These are phyloP conservation scores for Quercus dentata DNA, from an alignment of 306 rosid species.

Conservation along the genomic window DNA sequence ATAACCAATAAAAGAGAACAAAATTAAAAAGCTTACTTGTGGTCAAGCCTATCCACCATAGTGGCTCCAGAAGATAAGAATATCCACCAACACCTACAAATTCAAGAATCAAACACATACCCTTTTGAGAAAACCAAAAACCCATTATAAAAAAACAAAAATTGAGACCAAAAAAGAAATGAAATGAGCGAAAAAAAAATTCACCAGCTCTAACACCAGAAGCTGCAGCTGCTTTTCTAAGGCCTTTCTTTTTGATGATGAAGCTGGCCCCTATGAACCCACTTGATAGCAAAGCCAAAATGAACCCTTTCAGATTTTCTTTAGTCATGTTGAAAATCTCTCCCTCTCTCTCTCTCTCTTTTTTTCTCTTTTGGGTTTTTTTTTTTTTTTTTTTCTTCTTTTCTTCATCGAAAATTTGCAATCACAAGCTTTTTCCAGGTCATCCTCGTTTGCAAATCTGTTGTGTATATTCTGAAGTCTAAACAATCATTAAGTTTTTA, in stretches of 20 bases:
- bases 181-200: background rate
- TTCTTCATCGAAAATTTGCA: conserved; percentile 46
- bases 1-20: background rate
- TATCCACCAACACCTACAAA: conserved; percentile 77
- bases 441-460: conserved; percentile 14
- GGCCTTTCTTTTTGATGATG: conserved; percentile 84
- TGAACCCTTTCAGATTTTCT: conserved; percentile 64
- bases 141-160: background rate
- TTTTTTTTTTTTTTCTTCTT: conserved; percentile 7
- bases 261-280: conserved; percentile 83
- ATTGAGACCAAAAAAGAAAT: background rate
- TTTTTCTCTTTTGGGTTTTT: background rate
- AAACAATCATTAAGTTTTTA: background rate
- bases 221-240: conserved; percentile 71
- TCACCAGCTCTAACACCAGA: conserved; percentile 81
- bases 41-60: conserved; percentile 86
- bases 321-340: conserved; percentile 38
- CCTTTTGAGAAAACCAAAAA: conserved; percentile 9
- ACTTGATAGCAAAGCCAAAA: conserved; percentile 74
- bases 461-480: conserved; percentile 12
- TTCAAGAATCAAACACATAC: conserved; percentile 10
- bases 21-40: conserved; percentile 52
- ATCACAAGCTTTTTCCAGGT: conserved; percentile 41
- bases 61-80: conserved; percentile 84
- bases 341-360: conserved; percentile 7